Evolutionary conservation across 306 rosid species (phyloP).

Genomic region (Gastrolobium bilobum): DNA sequence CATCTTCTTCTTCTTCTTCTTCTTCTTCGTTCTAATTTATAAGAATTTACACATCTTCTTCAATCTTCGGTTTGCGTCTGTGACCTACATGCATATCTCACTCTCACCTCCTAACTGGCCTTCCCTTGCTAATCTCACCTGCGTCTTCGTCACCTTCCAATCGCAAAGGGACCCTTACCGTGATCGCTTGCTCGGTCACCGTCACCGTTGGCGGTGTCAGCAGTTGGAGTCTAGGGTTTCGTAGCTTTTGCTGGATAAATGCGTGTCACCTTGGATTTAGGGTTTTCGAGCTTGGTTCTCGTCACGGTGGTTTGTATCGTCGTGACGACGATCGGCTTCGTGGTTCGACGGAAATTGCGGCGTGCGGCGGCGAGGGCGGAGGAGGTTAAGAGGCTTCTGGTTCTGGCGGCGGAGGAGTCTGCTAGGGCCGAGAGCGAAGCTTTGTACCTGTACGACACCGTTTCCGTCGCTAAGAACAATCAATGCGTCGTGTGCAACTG

Average conservation of each 20-base stretch:
- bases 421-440: slow-evolving; percentile 82
- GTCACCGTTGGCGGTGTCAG: slow-evolving; percentile 36
- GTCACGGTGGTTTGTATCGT: slow-evolving; percentile 45
- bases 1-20: background rate
- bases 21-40: background rate
- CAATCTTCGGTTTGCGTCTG: background rate
- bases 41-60: background rate
- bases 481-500: slow-evolving; percentile 75
- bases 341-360: slow-evolving; percentile 60
- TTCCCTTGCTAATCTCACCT: slow-evolving; percentile 25
- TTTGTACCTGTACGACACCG: slow-evolving; percentile 39
- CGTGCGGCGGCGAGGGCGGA: slow-evolving; percentile 68
- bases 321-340: slow-evolving; percentile 60
- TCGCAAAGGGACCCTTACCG: slow-evolving; percentile 28
- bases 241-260: slow-evolving; percentile 63
- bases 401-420: slow-evolving; percentile 78
- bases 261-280: slow-evolving; percentile 79
- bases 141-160: slow-evolving; percentile 6
- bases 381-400: slow-evolving; percentile 76
- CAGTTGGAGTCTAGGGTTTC: background rate
- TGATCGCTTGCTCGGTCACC: slow-evolving; percentile 42
- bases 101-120: background rate
- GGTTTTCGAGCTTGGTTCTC: slow-evolving; percentile 71
- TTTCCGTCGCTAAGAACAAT: slow-evolving; percentile 37
- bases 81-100: slow-evolving; percentile 50